Evolutionary conservation across 2,329 filamentous ascomycete genomes (phyloP).

Genomic region (Epichloe uncinata): DNA sequence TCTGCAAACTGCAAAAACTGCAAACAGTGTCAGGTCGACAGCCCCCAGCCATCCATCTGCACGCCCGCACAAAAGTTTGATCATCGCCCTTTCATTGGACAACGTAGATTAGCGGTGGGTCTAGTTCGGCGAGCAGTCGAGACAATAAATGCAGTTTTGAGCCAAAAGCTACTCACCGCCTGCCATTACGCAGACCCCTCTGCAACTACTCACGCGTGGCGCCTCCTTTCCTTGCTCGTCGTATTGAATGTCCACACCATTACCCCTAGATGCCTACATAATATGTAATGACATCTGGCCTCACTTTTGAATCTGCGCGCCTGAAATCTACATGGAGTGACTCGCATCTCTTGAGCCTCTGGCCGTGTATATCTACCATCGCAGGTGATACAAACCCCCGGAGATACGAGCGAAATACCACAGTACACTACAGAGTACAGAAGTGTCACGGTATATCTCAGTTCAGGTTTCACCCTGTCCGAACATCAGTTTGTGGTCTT

Average conservation of each 20-base stretch:
- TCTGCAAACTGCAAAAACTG: neutral
- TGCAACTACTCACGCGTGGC: too few relatives aligned
- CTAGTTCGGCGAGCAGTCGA: slow-evolving; percentile 7
- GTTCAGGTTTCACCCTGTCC: neutral
- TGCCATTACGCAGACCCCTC: slow-evolving; percentile 4
- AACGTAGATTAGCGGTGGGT: slow-evolving; percentile 2
- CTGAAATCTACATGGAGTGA: neutral
- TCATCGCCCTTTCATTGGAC: slow-evolving; percentile 23
- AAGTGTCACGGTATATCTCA: neutral
- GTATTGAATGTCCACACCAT: too few relatives aligned
- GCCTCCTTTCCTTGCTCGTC: slow-evolving; percentile 1
- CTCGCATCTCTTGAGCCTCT: neutral
- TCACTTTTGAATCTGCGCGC: neutral
- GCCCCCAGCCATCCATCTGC: neutral
- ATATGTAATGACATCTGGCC: too few relatives aligned
- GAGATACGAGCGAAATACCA: neutral
- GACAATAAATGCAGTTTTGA: slow-evolving; percentile 10
- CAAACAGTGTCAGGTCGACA: slow-evolving; percentile 1
- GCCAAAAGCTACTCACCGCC: slow-evolving; percentile 9
- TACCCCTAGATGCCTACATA: too few relatives aligned
- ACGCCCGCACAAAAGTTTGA: slow-evolving; percentile 19
- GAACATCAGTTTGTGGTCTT: neutral
- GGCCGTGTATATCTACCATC: neutral
- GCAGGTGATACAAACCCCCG: neutral
- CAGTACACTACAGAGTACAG: neutral